These are phyloP conservation scores for Neocatenulostroma microsporum DNA, from an alignment of 2,329 filamentous ascomycete species.

Conservation along the genomic window DNA sequence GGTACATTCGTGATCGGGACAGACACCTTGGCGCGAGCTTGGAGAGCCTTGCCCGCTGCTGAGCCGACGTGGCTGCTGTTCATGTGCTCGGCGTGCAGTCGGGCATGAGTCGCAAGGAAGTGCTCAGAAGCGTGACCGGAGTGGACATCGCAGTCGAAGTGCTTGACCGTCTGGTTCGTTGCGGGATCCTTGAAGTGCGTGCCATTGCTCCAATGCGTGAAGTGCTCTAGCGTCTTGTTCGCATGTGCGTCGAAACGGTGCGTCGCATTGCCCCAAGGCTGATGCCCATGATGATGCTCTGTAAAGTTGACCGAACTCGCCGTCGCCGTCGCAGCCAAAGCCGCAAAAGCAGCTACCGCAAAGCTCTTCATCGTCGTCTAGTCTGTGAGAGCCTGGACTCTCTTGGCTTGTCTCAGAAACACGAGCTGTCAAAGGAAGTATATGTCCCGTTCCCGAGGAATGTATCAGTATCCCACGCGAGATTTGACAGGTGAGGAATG, in stretches of 20 bases:
- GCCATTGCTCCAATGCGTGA: constrained; percentile 22
- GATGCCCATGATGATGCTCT: too few species aligned
- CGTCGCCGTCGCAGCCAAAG: constrained; percentile 12
- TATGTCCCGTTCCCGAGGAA: constrained; percentile 7
- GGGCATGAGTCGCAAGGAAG: constrained; percentile 32
- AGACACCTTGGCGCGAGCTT: constrained; percentile 6
- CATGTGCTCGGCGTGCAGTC: constrained; percentile 25
- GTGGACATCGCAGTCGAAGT: constrained; percentile 39
- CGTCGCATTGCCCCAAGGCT: constrained; percentile 10
- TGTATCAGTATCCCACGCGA: constrained; percentile 9
- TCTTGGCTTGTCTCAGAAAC: constrained; percentile 11
- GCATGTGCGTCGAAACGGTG: constrained; percentile 21
- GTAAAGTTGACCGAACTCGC: too few species aligned
- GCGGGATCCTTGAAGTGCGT: constrained; percentile 21
- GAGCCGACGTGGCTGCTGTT: constrained; percentile 9
- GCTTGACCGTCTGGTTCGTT: constrained; percentile 23
- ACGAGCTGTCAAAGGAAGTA: background rate
- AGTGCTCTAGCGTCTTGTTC: constrained; percentile 27
- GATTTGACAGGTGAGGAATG: constrained; percentile 7
- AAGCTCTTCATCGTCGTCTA: constrained; percentile 17
- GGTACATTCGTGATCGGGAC: constrained; percentile 31
- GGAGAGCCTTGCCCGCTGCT: too few species aligned
- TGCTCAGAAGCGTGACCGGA: constrained; percentile 30
- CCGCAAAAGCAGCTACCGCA: constrained; percentile 15
- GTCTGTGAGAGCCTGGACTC: constrained; percentile 8